These are phyloP conservation scores for Kazachstania taianensis DNA, from an alignment of 805 yeast genomes.

Conservation along the genomic window DNA sequence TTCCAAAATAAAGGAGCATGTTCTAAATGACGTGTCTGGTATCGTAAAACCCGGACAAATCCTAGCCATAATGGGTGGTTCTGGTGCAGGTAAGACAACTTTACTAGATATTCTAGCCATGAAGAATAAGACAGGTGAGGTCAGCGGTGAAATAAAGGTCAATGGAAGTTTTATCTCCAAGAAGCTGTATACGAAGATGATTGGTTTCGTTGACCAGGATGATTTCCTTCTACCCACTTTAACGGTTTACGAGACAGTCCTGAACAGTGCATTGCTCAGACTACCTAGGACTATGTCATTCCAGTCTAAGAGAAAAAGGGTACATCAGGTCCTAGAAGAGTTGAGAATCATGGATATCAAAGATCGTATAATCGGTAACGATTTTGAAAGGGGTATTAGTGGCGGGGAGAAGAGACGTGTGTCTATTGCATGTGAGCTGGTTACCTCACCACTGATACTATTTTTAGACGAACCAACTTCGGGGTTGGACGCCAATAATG, in stretches of 20 bases:
- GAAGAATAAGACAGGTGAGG: conserved; percentile 68
- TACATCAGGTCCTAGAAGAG: conserved; percentile 74
- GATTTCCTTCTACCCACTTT: conserved; percentile 83
- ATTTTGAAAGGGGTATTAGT: conserved; percentile 76
- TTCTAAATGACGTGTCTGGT: conserved; percentile 63
- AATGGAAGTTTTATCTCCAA: conserved; percentile 46
- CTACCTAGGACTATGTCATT: conserved; percentile 74
- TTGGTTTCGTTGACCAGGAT: conserved; percentile 96
- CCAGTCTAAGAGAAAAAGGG: conserved; percentile 64
- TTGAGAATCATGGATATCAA: conserved; percentile 73
- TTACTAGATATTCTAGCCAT: conserved; percentile 83
- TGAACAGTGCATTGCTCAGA: conserved; percentile 82
- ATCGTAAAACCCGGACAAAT: conserved; percentile 79
- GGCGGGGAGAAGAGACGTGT: conserved; percentile 84
- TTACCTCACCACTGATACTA: conserved; percentile 74
- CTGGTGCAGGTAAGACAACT: conserved; percentile 98
- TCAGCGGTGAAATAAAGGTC: conserved; percentile 57
- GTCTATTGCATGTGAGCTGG: conserved; percentile 87
- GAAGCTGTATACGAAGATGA: conserved; percentile 49
- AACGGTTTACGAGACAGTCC: conserved; percentile 91
- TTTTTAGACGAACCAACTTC: conserved; percentile 92
- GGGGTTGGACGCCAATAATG: conserved; percentile 90
- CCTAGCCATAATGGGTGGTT: conserved; percentile 95
- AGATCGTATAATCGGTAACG: conserved; percentile 81
- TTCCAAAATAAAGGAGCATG: conserved; percentile 21